Base-by-base conservation (phyloP, 805 yeast genomes). In the Metschnikowia anglica region DNA sequence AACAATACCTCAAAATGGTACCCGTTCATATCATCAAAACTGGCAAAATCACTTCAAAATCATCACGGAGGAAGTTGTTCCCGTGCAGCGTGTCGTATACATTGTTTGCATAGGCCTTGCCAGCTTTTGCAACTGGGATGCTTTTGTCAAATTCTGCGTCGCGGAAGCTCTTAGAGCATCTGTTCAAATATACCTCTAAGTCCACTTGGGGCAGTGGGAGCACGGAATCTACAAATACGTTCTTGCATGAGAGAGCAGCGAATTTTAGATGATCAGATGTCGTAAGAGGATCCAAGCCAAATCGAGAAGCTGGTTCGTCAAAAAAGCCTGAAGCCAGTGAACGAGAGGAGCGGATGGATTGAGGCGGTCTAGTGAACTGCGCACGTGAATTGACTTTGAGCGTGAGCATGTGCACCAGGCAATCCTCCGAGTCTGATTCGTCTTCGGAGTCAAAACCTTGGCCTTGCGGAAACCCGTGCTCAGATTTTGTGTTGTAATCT, bases 361-460 rank as follows among this genome's bases (percentile, higher is more conserved):
- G n/a, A 3, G 53, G 53, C 1, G 53, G 53, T 29, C 34, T 23
- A 13, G 51, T 47, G 20, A 34, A 49, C 24, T 47, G 52, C 3
- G 53, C 50, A 12, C 44, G 47, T 2, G 55, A 43, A 21, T 46
- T 52, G 31, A 39, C 53, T 18, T 50, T 50, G 26, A 52, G 50
- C 5, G 48, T 52, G 40, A 50, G 47, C 34, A 52, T 46, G 30
- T 52, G 55, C 17, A 52, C 48, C 21, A 37, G 39, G 29, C 50
- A 51, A 17, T 50, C 54, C 37, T 47, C 50, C 36, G 48, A 39
- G 13, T 43, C 53, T 9, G 52, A 48, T 17, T 47, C 54, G 2
- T 45, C 42, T 5, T 50, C 53, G 5, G 43, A 28, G 15, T 34
- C 43, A 1, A 25, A 12, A 1, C 9, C 16, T 28, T 11, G 5